These are phyloP conservation scores for Candida ortonii DNA, from an alignment of 805 yeast genomes.

Conservation along the genomic window DNA sequence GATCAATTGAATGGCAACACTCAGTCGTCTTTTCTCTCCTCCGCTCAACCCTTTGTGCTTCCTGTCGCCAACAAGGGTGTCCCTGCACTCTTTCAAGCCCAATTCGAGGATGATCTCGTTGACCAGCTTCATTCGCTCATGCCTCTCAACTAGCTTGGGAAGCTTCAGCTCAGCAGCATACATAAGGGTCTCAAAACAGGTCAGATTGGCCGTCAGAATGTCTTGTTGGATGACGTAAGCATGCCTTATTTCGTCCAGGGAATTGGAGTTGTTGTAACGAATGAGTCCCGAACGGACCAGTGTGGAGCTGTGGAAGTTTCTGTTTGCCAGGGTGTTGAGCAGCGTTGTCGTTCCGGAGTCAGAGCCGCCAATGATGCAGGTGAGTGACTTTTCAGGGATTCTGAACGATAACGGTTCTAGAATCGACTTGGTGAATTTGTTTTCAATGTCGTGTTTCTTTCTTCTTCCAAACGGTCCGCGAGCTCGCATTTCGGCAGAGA, in stretches of 20 bases:
- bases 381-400: constrained; percentile 55
- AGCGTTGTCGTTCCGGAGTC: constrained; percentile 87
- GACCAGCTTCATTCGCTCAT: constrained; percentile 49
- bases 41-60: constrained; percentile 68
- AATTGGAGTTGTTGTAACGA: constrained; percentile 36
- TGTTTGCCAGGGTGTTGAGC: constrained; percentile 60
- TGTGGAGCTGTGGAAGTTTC: constrained; percentile 36
- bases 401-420: constrained; percentile 55
- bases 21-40: constrained; percentile 76
- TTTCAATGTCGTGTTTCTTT: constrained; percentile 21
- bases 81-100: constrained; percentile 61
- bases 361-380: constrained; percentile 85
- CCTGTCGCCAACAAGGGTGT: constrained; percentile 55
- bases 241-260: constrained; percentile 32
- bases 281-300: constrained; percentile 39
- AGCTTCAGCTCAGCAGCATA: constrained; percentile 72
- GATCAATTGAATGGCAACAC: constrained; percentile 74
- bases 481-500: constrained; percentile 16
- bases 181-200: constrained; percentile 66
- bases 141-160: constrained; percentile 41
- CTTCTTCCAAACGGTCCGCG: constrained; percentile 1
- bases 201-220: constrained; percentile 63
- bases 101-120: constrained; percentile 59
- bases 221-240: constrained; percentile 81
- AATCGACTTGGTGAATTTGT: constrained; percentile 33